Conservation (phyloP, 2,329 filamentous ascomycete species). For the Trichoderma cornu-damae region DNA sequence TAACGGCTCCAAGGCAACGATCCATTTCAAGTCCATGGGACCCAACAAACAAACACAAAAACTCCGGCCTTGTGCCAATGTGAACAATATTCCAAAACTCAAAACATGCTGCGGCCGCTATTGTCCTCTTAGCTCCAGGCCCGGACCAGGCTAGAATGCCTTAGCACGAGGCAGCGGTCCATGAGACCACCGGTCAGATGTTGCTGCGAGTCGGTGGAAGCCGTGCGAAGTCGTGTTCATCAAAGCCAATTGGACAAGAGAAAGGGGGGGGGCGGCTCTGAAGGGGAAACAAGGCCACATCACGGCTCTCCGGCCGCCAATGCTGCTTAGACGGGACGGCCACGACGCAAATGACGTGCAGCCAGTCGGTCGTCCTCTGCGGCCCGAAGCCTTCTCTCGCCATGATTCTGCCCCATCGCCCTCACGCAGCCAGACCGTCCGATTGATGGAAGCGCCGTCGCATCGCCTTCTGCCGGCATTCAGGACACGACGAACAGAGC, state of each 20-base stretch:
- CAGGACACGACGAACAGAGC: background rate
- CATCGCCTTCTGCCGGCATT: background rate
- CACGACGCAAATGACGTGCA: background rate
- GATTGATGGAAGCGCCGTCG: background rate
- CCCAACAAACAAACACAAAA: too few species aligned
- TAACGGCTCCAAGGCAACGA: too few species aligned
- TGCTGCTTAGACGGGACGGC: background rate
- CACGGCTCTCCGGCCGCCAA: background rate
- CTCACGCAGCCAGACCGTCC: background rate
- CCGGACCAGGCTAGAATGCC: background rate
- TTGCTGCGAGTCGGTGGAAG: background rate
- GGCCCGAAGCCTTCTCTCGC: background rate
- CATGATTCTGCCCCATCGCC: background rate
- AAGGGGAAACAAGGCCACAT: background rate
- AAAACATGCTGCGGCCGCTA: conserved; percentile 2
- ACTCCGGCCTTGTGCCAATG: background rate
- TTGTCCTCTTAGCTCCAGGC: background rate
- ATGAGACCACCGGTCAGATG: background rate
- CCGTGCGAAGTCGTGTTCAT: background rate
- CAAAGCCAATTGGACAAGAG: background rate
- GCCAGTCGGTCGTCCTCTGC: background rate
- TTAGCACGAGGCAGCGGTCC: conserved; percentile 1
- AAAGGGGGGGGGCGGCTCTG: background rate
- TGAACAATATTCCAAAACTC: background rate
- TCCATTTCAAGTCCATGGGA: too few species aligned